These are phyloP conservation scores for Capsicum rhomboideum DNA, from an alignment of 257 asterid genomes.

Conservation along the genomic window DNA sequence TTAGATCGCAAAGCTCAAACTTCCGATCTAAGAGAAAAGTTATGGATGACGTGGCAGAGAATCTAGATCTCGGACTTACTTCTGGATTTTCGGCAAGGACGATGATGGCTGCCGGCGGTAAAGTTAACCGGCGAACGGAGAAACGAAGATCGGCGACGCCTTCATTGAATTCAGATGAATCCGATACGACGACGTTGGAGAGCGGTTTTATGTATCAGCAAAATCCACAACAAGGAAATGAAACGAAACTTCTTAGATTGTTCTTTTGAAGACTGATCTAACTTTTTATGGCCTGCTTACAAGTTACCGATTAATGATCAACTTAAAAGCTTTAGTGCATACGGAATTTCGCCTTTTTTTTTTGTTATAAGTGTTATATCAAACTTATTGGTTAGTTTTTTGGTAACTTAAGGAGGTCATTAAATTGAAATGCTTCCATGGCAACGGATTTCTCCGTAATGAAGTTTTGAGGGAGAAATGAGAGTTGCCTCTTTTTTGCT, in stretches of 20 bases:
- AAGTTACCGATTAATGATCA: neutral
- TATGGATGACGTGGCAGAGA: neutral
- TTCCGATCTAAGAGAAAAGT: slow-evolving; percentile 9
- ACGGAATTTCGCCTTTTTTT: neutral
- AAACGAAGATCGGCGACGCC: slow-evolving; percentile 36
- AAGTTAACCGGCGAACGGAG: slow-evolving; percentile 4
- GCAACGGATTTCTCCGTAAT: slow-evolving; percentile 18
- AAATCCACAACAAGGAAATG: slow-evolving; percentile 10
- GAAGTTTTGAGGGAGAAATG: slow-evolving; percentile 14
- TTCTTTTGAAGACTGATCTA: slow-evolving; percentile 20
- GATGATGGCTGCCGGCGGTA: slow-evolving; percentile 13
- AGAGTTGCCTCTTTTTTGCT: slow-evolving; percentile 12
- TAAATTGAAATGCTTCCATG: neutral
- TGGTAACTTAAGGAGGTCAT: neutral
- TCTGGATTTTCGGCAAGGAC: slow-evolving; percentile 1
- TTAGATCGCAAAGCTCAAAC: slow-evolving; percentile 11
- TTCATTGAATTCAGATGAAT: slow-evolving; percentile 34
- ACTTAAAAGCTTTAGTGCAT: neutral
- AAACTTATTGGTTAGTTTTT: neutral
- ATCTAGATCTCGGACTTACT: slow-evolving; percentile 16
- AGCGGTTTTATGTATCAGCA: slow-evolving; percentile 31
- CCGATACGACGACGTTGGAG: slow-evolving; percentile 64
- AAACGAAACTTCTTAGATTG: slow-evolving; percentile 39
- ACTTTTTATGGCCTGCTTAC: neutral
- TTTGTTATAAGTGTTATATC: neutral